Evolutionary conservation across 2,329 filamentous ascomycete species (phyloP).

Genomic region (Colletotrichum eremochloae): DNA sequence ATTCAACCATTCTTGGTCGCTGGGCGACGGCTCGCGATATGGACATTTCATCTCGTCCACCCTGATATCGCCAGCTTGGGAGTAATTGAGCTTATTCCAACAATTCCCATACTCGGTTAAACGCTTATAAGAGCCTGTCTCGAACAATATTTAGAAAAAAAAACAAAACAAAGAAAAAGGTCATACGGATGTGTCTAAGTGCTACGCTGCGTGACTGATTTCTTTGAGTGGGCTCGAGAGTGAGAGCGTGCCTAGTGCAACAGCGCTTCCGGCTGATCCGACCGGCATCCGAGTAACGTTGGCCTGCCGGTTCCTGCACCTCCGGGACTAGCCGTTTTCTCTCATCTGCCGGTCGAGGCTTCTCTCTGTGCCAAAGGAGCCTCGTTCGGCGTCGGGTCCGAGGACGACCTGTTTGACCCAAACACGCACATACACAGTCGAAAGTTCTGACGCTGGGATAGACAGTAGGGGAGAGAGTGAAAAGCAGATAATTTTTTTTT

Average conservation of each 20-base stretch:
- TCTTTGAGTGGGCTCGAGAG: background rate
- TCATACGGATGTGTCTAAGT: background rate
- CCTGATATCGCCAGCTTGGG: constrained; percentile 3
- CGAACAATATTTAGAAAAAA: background rate
- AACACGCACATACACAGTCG: background rate
- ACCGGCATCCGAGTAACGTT: background rate
- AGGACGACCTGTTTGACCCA: background rate
- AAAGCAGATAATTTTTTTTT: background rate
- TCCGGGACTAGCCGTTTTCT: background rate
- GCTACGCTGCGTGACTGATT: background rate
- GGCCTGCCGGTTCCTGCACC: background rate
- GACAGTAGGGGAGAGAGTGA: background rate
- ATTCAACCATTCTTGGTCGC: constrained; percentile 28
- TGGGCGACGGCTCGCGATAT: constrained; percentile 21
- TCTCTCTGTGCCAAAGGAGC: background rate
- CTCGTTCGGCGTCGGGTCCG: background rate
- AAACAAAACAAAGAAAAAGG: constrained; percentile 3
- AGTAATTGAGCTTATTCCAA: background rate
- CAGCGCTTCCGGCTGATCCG: background rate
- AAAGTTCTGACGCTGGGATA: background rate
- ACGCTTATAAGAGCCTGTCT: constrained; percentile 33
- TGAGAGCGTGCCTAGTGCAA: too few relatives aligned
- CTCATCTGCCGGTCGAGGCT: background rate
- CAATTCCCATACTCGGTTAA: constrained; percentile 20
- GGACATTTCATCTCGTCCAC: background rate